Percentiles rank a stretch among this genome's conserved stretches.
Evolutionary conservation across 2,329 filamentous ascomycete species (phyloP).

Genomic region (Pyrenophora teres): DNA sequence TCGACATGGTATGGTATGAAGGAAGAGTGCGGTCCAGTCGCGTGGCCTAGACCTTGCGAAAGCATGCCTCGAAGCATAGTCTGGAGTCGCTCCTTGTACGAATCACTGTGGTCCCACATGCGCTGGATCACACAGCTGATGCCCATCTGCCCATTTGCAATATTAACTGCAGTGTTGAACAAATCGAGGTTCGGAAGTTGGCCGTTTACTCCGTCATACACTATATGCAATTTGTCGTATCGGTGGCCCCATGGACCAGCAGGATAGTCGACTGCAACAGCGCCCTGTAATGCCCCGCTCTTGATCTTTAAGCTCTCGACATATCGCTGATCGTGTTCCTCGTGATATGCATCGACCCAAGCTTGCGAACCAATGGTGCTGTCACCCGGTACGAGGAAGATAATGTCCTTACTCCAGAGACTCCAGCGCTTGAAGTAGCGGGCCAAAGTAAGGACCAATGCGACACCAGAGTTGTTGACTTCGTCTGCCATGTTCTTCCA

Average conservation of each 20-base stretch:
- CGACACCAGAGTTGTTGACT: constrained; percentile 84
- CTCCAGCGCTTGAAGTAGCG: constrained; percentile 98
- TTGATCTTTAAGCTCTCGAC: constrained; percentile 84
- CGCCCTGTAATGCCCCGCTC: constrained; percentile 89
- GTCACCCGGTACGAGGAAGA: constrained; percentile 86
- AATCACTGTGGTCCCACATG: constrained; percentile 77
- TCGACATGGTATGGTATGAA: constrained; percentile 99
- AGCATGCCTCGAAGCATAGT: constrained; percentile 94
- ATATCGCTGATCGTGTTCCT: constrained; percentile 73
- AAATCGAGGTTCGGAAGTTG: constrained; percentile 94
- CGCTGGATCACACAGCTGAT: constrained; percentile 82
- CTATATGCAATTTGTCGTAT: constrained; percentile 86
- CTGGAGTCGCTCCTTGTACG: constrained; percentile 78
- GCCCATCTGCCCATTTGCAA: constrained; percentile 90
- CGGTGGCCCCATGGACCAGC: constrained; percentile 69
- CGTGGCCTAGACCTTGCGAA: constrained; percentile 85
- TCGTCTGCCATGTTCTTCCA: constrained; percentile 82
- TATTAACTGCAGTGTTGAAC: constrained; percentile 88
- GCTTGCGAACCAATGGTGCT: constrained; percentile 89
- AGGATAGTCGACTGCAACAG: constrained; percentile 90
- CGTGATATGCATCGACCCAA: constrained; percentile 97
- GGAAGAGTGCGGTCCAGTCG: constrained; percentile 87
- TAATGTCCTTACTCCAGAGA: constrained; percentile 98
- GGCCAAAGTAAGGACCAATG: constrained; percentile 81
- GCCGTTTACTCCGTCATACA: constrained; percentile 95